Conservation (phyloP, 345 rosid genomes). For the Durio zibethinus region DNA sequence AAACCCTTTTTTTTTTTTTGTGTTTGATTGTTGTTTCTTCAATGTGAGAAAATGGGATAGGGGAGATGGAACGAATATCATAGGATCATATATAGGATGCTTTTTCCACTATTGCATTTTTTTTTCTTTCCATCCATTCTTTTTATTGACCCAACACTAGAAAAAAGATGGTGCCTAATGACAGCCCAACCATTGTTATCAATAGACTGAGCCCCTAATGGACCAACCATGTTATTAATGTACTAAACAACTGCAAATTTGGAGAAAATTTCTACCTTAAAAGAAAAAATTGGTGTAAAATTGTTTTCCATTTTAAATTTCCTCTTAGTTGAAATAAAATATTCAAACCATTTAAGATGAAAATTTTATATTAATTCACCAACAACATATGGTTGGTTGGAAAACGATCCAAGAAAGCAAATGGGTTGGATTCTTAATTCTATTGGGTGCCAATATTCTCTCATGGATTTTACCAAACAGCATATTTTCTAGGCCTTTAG, state of each 20-base stretch:
- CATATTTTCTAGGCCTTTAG: not conserved
- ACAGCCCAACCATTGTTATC: not conserved
- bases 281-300: not conserved
- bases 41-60: not conserved
- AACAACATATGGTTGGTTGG: slow-evolving; percentile 6
- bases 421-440: not conserved
- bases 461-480: not conserved
- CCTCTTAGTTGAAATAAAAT: not conserved
- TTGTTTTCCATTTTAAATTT: not conserved
- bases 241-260: not conserved
- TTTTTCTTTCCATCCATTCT: not conserved
- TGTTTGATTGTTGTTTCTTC: not conserved
- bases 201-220: not conserved
- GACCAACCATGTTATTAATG: slow-evolving; percentile 8
- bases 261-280: not conserved
- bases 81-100: not conserved
- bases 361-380: not conserved
- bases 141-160: not conserved
- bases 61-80: not conserved
- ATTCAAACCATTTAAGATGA: not conserved
- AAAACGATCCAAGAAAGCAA: not conserved
- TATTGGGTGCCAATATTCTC: not conserved
- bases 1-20: not conserved
- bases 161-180: not conserved
- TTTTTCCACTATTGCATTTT: not conserved